Percentiles rank a stretch among this genome's conserved stretches.
Evolutionary conservation across 2,329 filamentous ascomycete genomes (phyloP).

Genomic region (Penicillium expansum): DNA sequence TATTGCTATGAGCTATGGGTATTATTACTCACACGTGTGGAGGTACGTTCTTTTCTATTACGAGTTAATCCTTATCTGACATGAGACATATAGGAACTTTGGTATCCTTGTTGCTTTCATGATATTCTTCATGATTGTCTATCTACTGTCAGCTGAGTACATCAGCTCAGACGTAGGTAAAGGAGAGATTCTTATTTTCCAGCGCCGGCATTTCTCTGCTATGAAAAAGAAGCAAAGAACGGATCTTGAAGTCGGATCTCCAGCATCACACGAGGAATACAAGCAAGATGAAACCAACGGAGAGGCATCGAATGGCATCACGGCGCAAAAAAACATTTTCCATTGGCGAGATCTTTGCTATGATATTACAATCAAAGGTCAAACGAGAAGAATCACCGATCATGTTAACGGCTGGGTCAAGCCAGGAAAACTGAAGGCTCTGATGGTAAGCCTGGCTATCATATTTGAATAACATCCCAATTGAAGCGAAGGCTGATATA

Average conservation of each 20-base stretch:
- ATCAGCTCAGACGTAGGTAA: neutral
- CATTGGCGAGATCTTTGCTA: conserved; percentile 57
- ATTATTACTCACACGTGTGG: neutral
- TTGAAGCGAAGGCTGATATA: neutral
- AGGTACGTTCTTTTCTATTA: neutral
- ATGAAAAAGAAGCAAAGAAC: neutral
- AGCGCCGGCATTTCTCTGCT: neutral
- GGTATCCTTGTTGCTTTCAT: neutral
- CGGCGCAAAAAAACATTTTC: conserved; percentile 41
- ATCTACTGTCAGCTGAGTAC: neutral
- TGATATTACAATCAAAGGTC: conserved; percentile 52
- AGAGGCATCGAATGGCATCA: neutral
- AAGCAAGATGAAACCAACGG: neutral
- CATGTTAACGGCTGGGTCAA: conserved; percentile 56
- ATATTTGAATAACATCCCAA: neutral
- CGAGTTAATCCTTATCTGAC: neutral
- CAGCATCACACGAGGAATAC: neutral
- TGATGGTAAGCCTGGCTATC: conserved; percentile 45
- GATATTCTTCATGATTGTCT: neutral
- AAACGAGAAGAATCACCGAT: conserved; percentile 51
- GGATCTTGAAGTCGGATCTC: neutral
- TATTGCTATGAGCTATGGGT: neutral
- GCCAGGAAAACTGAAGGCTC: conserved; percentile 53
- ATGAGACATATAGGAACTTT: neutral
- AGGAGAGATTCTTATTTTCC: neutral